A percentile compares a stretch with the other conserved stretches of the same genome.
Conservation (phyloP, 768 basidiomycete species). For the Leccinum variicolor region DNA sequence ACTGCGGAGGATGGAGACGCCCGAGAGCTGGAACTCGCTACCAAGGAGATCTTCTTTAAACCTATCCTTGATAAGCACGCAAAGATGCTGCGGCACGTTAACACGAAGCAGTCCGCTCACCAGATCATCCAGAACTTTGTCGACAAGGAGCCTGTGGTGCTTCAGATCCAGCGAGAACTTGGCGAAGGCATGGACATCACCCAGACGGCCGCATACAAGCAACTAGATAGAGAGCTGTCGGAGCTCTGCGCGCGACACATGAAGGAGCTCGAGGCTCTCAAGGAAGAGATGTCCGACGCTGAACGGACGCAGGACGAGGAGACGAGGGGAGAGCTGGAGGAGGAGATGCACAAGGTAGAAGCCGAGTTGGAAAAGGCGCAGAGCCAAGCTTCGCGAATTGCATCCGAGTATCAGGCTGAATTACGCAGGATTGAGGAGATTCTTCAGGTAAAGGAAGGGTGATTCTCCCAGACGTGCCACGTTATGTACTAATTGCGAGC, state of each 20-base stretch:
- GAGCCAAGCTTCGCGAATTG: constrained; percentile 29
- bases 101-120: constrained; percentile 42
- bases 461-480: constrained; percentile 8
- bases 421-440: constrained; percentile 34
- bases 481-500: constrained; percentile 25
- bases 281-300: constrained; percentile 46
- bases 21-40: constrained; percentile 45
- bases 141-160: constrained; percentile 36
- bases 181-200: constrained; percentile 44
- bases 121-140: constrained; percentile 43
- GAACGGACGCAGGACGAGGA: constrained; percentile 44
- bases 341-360: constrained; percentile 35
- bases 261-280: constrained; percentile 45
- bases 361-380: constrained; percentile 27
- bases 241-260: constrained; percentile 44
- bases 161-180: constrained; percentile 56
- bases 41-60: constrained; percentile 45
- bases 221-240: constrained; percentile 47
- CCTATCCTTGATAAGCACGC: constrained; percentile 46
- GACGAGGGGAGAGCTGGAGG: constrained; percentile 41
- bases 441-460: constrained; percentile 30
- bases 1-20: constrained; percentile 32
- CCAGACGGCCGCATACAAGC: constrained; percentile 52
- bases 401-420: constrained; percentile 33
- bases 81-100: constrained; percentile 39